Evolutionary conservation across 2,329 filamentous ascomycete genomes (phyloP).

Genomic region (Furcasterigmium sp.): DNA sequence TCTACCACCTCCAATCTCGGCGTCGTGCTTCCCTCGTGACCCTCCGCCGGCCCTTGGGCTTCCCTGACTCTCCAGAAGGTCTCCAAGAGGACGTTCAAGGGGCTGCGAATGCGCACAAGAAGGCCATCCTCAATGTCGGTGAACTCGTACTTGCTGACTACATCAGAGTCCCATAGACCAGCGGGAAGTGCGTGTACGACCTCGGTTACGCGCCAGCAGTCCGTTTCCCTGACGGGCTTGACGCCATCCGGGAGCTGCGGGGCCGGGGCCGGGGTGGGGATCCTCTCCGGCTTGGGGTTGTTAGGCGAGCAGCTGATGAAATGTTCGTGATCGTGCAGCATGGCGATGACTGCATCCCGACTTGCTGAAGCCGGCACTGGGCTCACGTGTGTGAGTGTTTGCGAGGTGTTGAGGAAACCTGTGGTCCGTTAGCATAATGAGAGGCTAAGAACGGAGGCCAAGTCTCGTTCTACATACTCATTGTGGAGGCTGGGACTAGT

Average conservation of each 20-base stretch:
- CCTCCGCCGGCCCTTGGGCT: conserved; percentile 12
- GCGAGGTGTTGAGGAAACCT: conserved; percentile 38
- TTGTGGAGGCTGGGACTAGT: neutral
- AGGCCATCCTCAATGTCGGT: conserved; percentile 42
- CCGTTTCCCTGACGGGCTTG: conserved; percentile 19
- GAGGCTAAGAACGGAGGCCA: neutral
- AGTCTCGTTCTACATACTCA: too few relatives aligned
- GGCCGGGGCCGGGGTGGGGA: conserved; percentile 21
- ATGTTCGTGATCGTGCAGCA: conserved; percentile 46
- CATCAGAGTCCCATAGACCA: conserved; percentile 49
- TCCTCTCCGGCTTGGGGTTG: conserved; percentile 34
- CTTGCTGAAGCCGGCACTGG: conserved; percentile 32
- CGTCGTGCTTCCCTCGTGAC: conserved; percentile 6
- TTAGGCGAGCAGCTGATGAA: conserved; percentile 49
- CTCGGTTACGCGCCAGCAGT: conserved; percentile 43
- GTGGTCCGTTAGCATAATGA: neutral
- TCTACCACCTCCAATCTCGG: conserved; percentile 38
- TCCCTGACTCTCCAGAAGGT: conserved; percentile 40
- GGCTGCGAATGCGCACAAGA: conserved; percentile 46
- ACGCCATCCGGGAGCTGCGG: conserved; percentile 23
- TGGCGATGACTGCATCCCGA: conserved; percentile 29
- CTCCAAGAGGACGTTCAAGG: conserved; percentile 47
- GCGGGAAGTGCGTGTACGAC: conserved; percentile 46
- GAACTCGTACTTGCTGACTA: conserved; percentile 50
- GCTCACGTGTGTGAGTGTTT: conserved; percentile 35